Conservation (phyloP, 177 flowering plant genomes). For the Vitis hybrid region DNA sequence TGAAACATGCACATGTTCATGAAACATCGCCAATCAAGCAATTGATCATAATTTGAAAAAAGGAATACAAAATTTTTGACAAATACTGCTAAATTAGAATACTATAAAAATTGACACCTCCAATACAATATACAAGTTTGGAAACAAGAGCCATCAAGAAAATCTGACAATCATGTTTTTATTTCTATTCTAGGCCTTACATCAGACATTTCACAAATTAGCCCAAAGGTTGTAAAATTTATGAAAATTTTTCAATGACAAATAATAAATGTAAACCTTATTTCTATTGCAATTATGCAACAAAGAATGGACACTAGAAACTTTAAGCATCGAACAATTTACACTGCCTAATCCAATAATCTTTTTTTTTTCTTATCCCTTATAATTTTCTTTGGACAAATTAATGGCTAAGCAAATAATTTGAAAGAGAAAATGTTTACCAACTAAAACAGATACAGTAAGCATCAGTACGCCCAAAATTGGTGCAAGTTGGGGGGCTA, state of each 20-base stretch:
- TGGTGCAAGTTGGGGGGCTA: conserved; percentile 91
- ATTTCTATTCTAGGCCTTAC: neutral
- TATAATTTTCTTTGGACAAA: too few species aligned
- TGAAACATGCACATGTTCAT: neutral
- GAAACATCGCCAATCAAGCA: neutral
- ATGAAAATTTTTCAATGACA: neutral
- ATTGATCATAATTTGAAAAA: neutral
- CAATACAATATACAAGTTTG: too few species aligned
- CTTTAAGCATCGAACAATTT: neutral
- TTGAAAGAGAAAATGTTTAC: conserved; percentile 34
- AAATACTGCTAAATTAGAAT: too few species aligned
- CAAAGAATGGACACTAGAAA: neutral
- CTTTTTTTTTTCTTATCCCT: too few species aligned
- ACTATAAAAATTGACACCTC: too few species aligned
- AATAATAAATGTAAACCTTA: neutral
- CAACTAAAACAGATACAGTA: conserved; percentile 71
- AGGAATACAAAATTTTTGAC: too few species aligned
- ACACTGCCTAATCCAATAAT: too few species aligned
- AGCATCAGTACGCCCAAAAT: conserved; percentile 77
- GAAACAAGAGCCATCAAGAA: too few species aligned
- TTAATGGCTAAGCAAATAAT: neutral
- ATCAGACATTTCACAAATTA: neutral
- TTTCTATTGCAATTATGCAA: neutral
- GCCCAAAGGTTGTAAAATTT: neutral
- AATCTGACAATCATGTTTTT: too few species aligned